These are phyloP conservation scores for Penicillium diatomitis DNA, from an alignment of 495 filamentous ascomycete genomes.

Conservation along the genomic window DNA sequence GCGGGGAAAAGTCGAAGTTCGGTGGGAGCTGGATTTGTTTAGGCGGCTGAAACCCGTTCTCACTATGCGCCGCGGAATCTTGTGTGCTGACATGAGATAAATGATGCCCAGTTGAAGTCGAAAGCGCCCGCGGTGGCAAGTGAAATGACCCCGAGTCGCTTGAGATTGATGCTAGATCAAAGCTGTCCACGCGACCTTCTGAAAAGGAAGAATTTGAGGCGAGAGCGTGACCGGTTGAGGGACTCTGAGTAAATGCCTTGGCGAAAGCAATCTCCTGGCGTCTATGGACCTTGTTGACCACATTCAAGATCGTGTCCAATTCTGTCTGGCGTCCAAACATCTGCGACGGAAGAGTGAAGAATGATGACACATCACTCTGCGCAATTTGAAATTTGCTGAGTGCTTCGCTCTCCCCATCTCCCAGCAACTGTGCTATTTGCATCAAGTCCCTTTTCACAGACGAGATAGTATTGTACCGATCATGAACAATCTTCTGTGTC, in stretches of 20 bases:
- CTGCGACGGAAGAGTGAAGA: conserved; percentile 69
- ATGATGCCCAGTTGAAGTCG: conserved; percentile 23
- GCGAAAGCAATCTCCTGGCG: conserved; percentile 45
- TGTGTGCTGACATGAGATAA: conserved; percentile 26
- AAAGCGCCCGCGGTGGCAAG: conserved; percentile 31
- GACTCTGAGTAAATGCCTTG: conserved; percentile 29
- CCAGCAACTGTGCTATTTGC: conserved; percentile 59
- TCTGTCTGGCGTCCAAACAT: conserved; percentile 74
- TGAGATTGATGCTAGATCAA: conserved; percentile 37
- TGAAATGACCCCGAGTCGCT: conserved; percentile 48
- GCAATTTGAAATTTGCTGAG: conserved; percentile 64
- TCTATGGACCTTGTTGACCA: conserved; percentile 63
- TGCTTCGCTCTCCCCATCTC: conserved; percentile 60
- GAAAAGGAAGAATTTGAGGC: conserved; percentile 51
- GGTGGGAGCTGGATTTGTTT: conserved; percentile 8
- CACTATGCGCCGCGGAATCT: conserved; percentile 28
- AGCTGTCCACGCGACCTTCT: conserved; percentile 45
- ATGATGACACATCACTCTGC: conserved; percentile 71
- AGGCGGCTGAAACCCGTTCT: conserved; percentile 26
- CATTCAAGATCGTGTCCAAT: conserved; percentile 53
- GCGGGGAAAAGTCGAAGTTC: conserved; percentile 4
- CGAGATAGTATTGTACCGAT: conserved; percentile 76
- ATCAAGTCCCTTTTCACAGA: conserved; percentile 70
- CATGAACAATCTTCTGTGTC: conserved; percentile 74
- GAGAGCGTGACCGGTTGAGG: conserved; percentile 34